Evolutionary conservation across 352 stramenopile genomes (phyloP).

Genomic region (Nothophytophthora sp.): DNA sequence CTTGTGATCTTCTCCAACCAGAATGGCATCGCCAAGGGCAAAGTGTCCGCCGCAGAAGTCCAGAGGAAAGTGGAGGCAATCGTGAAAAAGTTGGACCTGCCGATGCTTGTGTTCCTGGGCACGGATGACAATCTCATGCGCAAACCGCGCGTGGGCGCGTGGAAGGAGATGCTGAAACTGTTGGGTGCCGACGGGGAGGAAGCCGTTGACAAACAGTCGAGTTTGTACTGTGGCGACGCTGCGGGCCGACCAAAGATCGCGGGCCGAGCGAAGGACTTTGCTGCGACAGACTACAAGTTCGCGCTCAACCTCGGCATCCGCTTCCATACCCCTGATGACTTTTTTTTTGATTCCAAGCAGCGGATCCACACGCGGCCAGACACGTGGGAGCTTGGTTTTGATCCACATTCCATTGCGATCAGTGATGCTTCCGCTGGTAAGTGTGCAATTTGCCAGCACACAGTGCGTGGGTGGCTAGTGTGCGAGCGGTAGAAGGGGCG

Average conservation of each 20-base stretch:
- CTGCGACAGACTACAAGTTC: constrained; percentile 88
- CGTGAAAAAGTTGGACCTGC: constrained; percentile 55
- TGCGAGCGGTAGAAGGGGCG: no score
- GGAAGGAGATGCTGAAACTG: constrained; percentile 50
- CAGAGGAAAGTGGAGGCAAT: constrained; percentile 76
- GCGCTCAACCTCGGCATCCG: constrained; percentile 80
- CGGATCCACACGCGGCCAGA: constrained; percentile 66
- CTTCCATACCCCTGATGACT: constrained; percentile 84
- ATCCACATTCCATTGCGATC: constrained; percentile 45
- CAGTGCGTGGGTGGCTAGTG: no score
- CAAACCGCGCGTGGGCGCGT: constrained; percentile 75
- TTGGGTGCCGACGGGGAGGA: constrained; percentile 14
- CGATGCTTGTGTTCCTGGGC: constrained; percentile 69
- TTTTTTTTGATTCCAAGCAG: constrained; percentile 78
- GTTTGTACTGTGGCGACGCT: constrained; percentile 86
- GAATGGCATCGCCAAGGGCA: constrained; percentile 81
- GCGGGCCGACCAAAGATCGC: constrained; percentile 71
- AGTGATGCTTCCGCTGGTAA: constrained; percentile 25
- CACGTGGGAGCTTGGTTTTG: constrained; percentile 78
- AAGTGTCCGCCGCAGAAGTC: constrained; percentile 54
- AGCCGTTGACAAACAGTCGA: constrained; percentile 45
- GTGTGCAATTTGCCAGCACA: background rate
- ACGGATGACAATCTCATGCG: constrained; percentile 77
- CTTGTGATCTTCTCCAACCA: constrained; percentile 87
- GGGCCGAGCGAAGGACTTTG: constrained; percentile 81